Conservation (phyloP, 2,329 filamentous ascomycete genomes). For the Verticillium dahliae region DNA sequence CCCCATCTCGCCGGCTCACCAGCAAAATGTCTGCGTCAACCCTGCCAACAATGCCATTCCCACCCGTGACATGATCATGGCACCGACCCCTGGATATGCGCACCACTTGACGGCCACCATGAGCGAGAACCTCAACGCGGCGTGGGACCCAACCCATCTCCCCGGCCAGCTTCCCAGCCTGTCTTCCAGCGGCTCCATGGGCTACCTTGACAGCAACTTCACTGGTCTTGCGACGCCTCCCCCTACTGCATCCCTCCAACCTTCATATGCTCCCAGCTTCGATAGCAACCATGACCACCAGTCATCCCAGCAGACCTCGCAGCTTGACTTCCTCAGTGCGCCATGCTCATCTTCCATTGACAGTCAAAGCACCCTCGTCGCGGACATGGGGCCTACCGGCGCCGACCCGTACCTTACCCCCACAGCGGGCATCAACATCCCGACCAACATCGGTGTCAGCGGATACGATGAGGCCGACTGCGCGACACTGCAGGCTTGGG, state of each 20-base stretch:
- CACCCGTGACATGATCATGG: slow-evolving; percentile 41
- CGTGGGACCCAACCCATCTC: slow-evolving; percentile 34
- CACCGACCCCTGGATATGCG: slow-evolving; percentile 38
- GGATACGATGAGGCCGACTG: slow-evolving; percentile 11
- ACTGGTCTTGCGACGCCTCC: slow-evolving; percentile 51
- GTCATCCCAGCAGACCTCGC: not conserved
- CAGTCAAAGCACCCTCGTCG: slow-evolving; percentile 10
- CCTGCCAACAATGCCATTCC: slow-evolving; percentile 7
- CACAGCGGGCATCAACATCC: slow-evolving; percentile 12
- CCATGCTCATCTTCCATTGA: slow-evolving; percentile 11
- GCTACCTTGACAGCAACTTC: slow-evolving; percentile 40
- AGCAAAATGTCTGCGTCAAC: slow-evolving; percentile 33
- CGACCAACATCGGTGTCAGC: slow-evolving; percentile 8
- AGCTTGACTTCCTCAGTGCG: slow-evolving; percentile 9
- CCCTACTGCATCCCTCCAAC: slow-evolving; percentile 43
- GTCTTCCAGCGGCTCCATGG: slow-evolving; percentile 25
- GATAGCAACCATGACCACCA: slow-evolving; percentile 22
- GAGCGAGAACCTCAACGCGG: slow-evolving; percentile 48
- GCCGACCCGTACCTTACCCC: slow-evolving; percentile 11
- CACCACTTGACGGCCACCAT: slow-evolving; percentile 46
- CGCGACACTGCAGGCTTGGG: slow-evolving; percentile 6
- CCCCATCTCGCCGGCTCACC: slow-evolving; percentile 51
- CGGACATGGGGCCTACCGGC: slow-evolving; percentile 7
- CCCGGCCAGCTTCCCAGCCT: slow-evolving; percentile 24
- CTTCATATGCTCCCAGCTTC: slow-evolving; percentile 39